Conservation (phyloP, 140 eudicot genomes). For the Stevia rebaudiana region DNA sequence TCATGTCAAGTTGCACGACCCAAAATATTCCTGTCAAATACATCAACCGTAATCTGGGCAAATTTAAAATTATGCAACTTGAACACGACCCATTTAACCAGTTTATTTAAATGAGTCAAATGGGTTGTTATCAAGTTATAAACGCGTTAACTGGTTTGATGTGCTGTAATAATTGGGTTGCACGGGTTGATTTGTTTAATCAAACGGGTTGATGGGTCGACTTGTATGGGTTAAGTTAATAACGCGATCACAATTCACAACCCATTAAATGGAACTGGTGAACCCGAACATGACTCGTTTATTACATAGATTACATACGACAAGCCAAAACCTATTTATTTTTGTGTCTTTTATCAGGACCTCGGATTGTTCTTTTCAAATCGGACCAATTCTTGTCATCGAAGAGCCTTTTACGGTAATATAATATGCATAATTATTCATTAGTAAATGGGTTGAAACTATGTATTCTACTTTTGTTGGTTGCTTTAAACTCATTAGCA, state of each 20-base stretch:
- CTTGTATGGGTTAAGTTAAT: neutral
- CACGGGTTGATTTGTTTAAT: too few relatives aligned
- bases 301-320: neutral
- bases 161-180: neutral
- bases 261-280: neutral
- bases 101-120: neutral
- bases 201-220: too few relatives aligned
- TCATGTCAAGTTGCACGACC: neutral
- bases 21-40: neutral
- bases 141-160: neutral
- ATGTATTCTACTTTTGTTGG: neutral
- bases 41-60: neutral
- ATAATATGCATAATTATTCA: neutral
- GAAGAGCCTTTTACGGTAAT: conserved; percentile 88
- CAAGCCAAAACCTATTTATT: neutral
- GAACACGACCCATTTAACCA: neutral
- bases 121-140: neutral
- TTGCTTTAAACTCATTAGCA: neutral
- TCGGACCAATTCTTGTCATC: conserved; percentile 78
- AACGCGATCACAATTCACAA: neutral
- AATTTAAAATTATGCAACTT: neutral
- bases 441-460: neutral
- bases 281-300: neutral
- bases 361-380: conserved; percentile 70
- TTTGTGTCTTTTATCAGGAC: conserved; percentile 48